Conservation (phyloP, 2,329 filamentous ascomycete genomes). For the Cladosporium cucumerinum region DNA sequence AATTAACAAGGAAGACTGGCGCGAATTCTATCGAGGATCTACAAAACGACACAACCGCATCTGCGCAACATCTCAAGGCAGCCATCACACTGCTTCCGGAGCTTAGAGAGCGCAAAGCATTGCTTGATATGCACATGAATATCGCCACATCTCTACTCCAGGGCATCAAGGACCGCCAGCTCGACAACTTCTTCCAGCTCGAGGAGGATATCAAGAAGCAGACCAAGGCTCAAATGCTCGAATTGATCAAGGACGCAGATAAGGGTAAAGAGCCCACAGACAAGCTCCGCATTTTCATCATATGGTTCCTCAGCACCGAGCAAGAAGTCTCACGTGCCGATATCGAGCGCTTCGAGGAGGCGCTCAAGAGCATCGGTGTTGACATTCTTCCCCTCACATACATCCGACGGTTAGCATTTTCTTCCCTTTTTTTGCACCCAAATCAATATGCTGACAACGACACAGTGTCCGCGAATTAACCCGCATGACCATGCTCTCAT, state of each 20-base stretch:
- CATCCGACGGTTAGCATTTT: constrained; percentile 68
- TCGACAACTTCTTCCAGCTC: constrained; percentile 94
- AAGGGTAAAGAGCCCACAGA: constrained; percentile 83
- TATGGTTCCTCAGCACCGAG: constrained; percentile 94
- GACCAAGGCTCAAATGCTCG: constrained; percentile 81
- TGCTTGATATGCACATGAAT: constrained; percentile 98
- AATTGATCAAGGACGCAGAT: constrained; percentile 73
- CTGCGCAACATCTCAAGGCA: constrained; percentile 90
- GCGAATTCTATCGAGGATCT: constrained; percentile 90
- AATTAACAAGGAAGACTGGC: constrained; percentile 92
- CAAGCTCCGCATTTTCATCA: constrained; percentile 90
- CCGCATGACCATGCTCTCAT: constrained; percentile 96
- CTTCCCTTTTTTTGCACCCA: not conserved
- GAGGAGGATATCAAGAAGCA: constrained; percentile 93
- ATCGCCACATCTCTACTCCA: constrained; percentile 76
- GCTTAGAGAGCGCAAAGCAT: constrained; percentile 85
- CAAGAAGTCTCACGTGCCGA: constrained; percentile 79
- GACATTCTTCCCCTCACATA: constrained; percentile 79
- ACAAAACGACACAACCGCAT: constrained; percentile 81
- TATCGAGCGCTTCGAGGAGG: constrained; percentile 81
- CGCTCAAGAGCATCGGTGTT: constrained; percentile 69
- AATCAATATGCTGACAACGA: not conserved
- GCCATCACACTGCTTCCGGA: constrained; percentile 92
- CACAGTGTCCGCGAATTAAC: constrained; percentile 82
- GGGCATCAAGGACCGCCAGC: constrained; percentile 89